These are phyloP conservation scores for Penicillium olsonii DNA, from an alignment of 2,329 filamentous ascomycete genomes.

Conservation along the genomic window DNA sequence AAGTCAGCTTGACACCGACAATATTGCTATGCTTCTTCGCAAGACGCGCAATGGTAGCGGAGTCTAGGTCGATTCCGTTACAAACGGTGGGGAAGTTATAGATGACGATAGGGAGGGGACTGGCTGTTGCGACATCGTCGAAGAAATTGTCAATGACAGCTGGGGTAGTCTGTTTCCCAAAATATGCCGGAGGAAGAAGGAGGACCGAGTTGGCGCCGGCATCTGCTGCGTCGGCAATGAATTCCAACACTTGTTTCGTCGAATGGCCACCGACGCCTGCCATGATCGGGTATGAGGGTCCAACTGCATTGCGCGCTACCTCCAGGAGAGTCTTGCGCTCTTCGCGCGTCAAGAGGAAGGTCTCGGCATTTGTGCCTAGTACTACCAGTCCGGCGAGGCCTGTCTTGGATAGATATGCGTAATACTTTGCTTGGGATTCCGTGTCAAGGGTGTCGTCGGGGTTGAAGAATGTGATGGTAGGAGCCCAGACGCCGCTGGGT, in stretches of 20 bases:
- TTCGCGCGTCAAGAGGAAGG: conserved; percentile 58
- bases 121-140: conserved; percentile 58
- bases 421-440: conserved; percentile 53
- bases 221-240: neutral
- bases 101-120: conserved; percentile 50
- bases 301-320: conserved; percentile 55
- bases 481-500: conserved; percentile 49
- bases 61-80: conserved; percentile 48
- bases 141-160: conserved; percentile 64
- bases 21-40: conserved; percentile 36
- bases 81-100: conserved; percentile 52
- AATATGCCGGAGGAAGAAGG: conserved; percentile 72
- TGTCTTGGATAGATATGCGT: conserved; percentile 51
- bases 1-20: conserved; percentile 40
- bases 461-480: conserved; percentile 57
- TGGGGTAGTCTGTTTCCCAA: conserved; percentile 65
- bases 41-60: conserved; percentile 35
- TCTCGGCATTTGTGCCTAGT: conserved; percentile 58
- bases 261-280: conserved; percentile 65
- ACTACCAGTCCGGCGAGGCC: conserved; percentile 56
- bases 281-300: conserved; percentile 58
- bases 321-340: conserved; percentile 59
- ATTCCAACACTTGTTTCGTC: conserved; percentile 53
- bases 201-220: conserved; percentile 70
- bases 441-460: conserved; percentile 52